Evolutionary conservation across 2,329 filamentous ascomycete species (phyloP).

Genomic region (Ophiognomonia clavigignenti-juglandacearum): DNA sequence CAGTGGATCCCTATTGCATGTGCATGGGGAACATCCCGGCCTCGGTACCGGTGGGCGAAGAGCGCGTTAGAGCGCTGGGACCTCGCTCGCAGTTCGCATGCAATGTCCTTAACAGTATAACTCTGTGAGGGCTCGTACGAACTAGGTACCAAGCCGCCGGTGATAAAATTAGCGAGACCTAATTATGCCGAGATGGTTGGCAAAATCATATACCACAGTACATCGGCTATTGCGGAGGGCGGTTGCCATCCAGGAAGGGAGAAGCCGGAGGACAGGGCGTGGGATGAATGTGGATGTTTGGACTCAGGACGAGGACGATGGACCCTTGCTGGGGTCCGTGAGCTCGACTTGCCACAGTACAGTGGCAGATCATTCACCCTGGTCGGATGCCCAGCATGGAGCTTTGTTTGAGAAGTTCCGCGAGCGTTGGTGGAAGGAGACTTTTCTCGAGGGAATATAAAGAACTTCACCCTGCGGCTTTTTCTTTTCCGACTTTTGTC

Average conservation of each 20-base stretch:
- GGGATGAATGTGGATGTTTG: slow-evolving; percentile 8
- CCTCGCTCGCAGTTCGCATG: no score
- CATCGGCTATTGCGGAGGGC: no score
- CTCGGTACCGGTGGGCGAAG: not conserved
- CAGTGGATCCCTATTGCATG: slow-evolving; percentile 9
- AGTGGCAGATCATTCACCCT: slow-evolving; percentile 7
- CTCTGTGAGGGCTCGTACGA: not conserved
- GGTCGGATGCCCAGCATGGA: slow-evolving; percentile 6
- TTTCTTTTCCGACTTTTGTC: not conserved
- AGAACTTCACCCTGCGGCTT: slow-evolving; percentile 5
- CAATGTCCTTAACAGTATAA: not conserved
- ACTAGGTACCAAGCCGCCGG: not conserved
- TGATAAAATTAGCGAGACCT: not conserved
- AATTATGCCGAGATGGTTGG: not conserved
- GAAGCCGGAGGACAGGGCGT: no score
- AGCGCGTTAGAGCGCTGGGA: no score
- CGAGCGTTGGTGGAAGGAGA: slow-evolving; percentile 5
- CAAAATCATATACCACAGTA: no score
- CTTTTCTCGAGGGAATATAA: slow-evolving; percentile 12
- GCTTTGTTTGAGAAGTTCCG: slow-evolving; percentile 14
- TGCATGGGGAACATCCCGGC: not conserved
- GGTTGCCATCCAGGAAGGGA: no score
- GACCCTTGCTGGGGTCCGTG: slow-evolving; percentile 13
- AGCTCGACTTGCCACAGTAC: slow-evolving; percentile 9
- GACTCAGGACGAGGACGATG: slow-evolving; percentile 5